A percentile compares a stretch with the other conserved stretches of the same genome.
Conservation (phyloP, 345 rosid species). For the Citropsis articulata region DNA sequence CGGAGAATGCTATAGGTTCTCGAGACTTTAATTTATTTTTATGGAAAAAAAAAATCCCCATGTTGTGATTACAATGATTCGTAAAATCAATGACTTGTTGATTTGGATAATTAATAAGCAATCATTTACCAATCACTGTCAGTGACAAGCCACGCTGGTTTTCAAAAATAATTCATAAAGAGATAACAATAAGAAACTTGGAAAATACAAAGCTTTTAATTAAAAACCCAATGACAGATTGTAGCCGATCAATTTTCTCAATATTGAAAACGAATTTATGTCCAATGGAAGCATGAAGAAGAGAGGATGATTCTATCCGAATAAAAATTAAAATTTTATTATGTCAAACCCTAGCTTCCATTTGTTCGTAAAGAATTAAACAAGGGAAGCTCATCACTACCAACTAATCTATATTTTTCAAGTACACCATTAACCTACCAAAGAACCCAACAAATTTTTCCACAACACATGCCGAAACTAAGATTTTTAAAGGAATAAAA, state of each 20-base stretch:
- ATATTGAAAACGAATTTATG: too few species aligned
- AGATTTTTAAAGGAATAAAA: too few species aligned
- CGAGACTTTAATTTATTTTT: neutral
- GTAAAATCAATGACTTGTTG: conserved; percentile 11
- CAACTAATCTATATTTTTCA: neutral
- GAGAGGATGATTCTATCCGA: neutral
- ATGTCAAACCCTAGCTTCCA: conserved; percentile 11
- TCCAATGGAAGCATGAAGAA: neutral
- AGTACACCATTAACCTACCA: neutral
- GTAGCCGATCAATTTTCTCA: neutral
- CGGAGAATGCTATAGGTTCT: neutral
- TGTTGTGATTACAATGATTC: neutral
- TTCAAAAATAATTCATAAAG: neutral
- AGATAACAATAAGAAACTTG: neutral
- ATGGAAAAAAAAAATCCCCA: neutral
- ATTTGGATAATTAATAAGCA: conserved; percentile 1
- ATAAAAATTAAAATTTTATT: neutral
- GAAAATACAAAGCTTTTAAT: neutral
- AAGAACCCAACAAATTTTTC: neutral
- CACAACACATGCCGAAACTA: conserved; percentile 12
- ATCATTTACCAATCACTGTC: conserved; percentile 26
- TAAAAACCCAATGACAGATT: conserved; percentile 11
- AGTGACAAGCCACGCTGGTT: conserved; percentile 9
- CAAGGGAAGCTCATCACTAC: neutral
- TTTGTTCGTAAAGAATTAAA: conserved; percentile 1